Evolutionary conservation across 148 eudicot species (phyloP), one percentile per base, ranked within the genome.

Genomic region (Spergularia marina): DNA sequence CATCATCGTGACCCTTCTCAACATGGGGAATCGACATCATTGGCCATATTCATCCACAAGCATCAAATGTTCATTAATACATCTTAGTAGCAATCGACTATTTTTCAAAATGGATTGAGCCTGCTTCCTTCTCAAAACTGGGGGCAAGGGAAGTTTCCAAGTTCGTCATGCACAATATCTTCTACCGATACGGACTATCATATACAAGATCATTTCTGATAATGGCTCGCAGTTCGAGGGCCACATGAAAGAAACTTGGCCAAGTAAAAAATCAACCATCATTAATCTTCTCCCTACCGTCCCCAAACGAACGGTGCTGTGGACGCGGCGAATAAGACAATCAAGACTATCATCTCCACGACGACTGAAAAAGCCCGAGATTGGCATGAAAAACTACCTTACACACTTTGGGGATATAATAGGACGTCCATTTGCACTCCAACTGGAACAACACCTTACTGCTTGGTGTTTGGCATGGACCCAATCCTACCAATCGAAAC

Each of bases 301-400:
- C 68, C 68, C 13, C 51, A 65, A 16, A 65, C n/a, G 7, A 65
- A 65, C 34, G 68, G 68, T 20, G 68, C 16, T 4, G 20, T 65
- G 14, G 68, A 65, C 13, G 68, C 68, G 6, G 68, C 68, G 2
- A 65, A 65, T 8, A 65, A 65, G 49, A 65, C 68, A 0, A 65
- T 65, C 36, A 30, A 10, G 7, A 65, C 44, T 4, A 65, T 65
- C 11, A 17, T 65, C 0, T 44, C 68, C 1, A 65, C 39, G 4
- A 65, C 34, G 20, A 39, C 51, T 5, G 68, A 65, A 17, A 65
- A 65, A 41, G 14, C 51, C 0, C 14, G 51, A 11, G 54, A 44
- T 11, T 67, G 70, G 70, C 53, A 2, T 40, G 70, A 67, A 1
- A 67, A 67, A 20, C 39, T 65, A 4, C 70, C 70, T 20, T 67